phyloP scores from a whole-genome alignment of 352 stramenopile genomes.

The Phytophthora hibernalis region DNA sequence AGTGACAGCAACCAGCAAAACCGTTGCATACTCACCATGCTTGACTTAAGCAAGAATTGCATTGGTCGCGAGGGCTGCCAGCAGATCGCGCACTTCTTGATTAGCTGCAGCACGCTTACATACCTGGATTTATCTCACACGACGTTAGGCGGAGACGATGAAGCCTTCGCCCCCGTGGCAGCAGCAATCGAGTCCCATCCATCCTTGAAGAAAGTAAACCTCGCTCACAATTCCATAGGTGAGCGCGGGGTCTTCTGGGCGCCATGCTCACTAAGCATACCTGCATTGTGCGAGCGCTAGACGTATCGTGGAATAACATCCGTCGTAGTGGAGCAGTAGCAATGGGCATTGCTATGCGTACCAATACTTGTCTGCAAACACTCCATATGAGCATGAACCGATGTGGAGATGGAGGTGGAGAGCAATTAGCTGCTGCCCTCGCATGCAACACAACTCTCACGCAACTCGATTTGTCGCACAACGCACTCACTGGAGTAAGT shows the following conservation, averaged over 20 bases:
- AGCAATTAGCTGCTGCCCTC: slow-evolving; percentile 63
- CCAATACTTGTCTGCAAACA: slow-evolving; percentile 50
- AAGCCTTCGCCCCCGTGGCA: slow-evolving; percentile 57
- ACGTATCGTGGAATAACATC: slow-evolving; percentile 82
- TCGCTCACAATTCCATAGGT: slow-evolving; percentile 76
- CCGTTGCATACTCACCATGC: slow-evolving; percentile 52
- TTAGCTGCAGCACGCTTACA: slow-evolving; percentile 48
- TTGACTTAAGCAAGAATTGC: slow-evolving; percentile 81
- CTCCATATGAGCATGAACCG: slow-evolving; percentile 79
- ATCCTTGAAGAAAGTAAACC: slow-evolving; percentile 56
- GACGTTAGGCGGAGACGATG: slow-evolving; percentile 44
- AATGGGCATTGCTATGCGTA: slow-evolving; percentile 61
- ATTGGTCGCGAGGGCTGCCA: slow-evolving; percentile 58
- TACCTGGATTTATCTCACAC: slow-evolving; percentile 71
- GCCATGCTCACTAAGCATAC: slow-evolving; percentile 62
- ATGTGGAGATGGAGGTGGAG: slow-evolving; percentile 65
- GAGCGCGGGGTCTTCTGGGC: slow-evolving; percentile 61
- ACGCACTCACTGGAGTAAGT: slow-evolving; percentile 59
- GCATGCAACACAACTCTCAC: slow-evolving; percentile 54
- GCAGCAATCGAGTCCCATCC: slow-evolving; percentile 62
- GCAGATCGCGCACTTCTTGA: slow-evolving; percentile 68
- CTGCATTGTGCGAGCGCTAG: slow-evolving; percentile 56
- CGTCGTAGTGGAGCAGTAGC: slow-evolving; percentile 56
- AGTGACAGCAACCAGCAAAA: neutral
- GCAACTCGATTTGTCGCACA: slow-evolving; percentile 66